phyloP scores from a whole-genome alignment of 352 stramenopile genomes.

The Globisporangium viniferum region DNA sequence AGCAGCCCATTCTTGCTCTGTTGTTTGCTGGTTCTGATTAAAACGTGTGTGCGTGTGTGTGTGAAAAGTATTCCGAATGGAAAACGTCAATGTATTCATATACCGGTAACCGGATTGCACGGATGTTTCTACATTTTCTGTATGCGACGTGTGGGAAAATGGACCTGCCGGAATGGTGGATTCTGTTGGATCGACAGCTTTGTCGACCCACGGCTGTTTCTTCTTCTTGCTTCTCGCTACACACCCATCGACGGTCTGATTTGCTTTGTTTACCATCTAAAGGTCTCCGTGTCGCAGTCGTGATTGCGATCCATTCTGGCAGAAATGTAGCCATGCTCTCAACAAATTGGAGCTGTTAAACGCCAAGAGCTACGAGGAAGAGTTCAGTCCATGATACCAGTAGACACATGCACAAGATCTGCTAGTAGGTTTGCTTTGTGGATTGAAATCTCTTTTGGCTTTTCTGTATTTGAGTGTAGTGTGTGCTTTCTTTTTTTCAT shows the following conservation, averaged over 20 bases:
- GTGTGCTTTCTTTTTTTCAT: neutral
- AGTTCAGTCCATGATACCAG: neutral
- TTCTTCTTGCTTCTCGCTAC: neutral
- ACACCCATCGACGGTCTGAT: neutral
- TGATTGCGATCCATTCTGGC: neutral
- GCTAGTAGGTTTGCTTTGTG: neutral
- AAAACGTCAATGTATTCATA: neutral
- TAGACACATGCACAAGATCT: neutral
- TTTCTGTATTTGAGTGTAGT: slow-evolving; percentile 14
- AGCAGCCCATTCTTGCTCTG: slow-evolving; percentile 55
- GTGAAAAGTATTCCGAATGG: neutral
- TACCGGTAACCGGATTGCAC: neutral
- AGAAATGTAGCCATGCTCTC: neutral
- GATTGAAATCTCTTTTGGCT: slow-evolving; percentile 1
- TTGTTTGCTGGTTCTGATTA: slow-evolving; percentile 2
- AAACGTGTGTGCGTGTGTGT: neutral
- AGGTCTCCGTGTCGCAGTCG: neutral
- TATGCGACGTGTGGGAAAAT: neutral
- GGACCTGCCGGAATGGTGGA: slow-evolving; percentile 1
- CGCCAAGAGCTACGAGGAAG: neutral
- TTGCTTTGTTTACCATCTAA: neutral
- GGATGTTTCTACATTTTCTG: neutral
- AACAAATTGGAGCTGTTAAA: slow-evolving; percentile 2
- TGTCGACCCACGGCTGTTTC: neutral
- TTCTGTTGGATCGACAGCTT: neutral